phyloP scores from a whole-genome alignment of 2,329 filamentous ascomycete species.

The Ophiosphaerella herpotricha region DNA sequence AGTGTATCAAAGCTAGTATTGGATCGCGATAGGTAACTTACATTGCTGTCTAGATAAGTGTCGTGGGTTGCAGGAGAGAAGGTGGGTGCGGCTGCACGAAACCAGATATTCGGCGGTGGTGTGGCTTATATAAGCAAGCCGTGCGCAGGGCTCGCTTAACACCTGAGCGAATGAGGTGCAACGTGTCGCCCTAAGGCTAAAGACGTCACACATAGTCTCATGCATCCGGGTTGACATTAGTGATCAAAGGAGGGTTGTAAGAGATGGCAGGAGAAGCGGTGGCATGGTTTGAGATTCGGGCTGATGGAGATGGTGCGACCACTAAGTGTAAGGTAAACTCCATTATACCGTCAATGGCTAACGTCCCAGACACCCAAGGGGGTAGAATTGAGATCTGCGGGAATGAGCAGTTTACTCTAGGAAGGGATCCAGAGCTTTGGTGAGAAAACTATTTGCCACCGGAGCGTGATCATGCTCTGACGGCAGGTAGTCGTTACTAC shows the following conservation, averaged over 20 bases:
- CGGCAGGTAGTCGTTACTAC: constrained; percentile 27
- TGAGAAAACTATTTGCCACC: constrained; percentile 18
- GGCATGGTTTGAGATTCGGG: constrained; percentile 33
- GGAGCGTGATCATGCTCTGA: constrained; percentile 20
- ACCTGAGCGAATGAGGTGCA: background rate
- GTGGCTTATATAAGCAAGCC: constrained; percentile 2
- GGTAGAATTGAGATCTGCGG: constrained; percentile 36
- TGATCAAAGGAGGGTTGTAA: background rate
- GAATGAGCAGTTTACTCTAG: constrained; percentile 44
- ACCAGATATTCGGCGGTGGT: constrained; percentile 12
- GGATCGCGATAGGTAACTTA: constrained; percentile 33
- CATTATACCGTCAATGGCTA: constrained; percentile 12
- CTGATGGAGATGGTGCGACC: constrained; percentile 13
- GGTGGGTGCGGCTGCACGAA: constrained; percentile 22
- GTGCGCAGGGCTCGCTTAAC: constrained; percentile 34
- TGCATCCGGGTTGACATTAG: background rate
- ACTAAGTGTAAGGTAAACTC: constrained; percentile 17
- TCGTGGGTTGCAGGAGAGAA: constrained; percentile 45
- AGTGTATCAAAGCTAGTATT: constrained; percentile 9
- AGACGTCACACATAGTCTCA: constrained; percentile 13
- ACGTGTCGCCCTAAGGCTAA: background rate
- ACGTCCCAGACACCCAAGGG: constrained; percentile 29
- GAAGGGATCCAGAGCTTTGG: constrained; percentile 40
- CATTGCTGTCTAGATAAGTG: constrained; percentile 51
- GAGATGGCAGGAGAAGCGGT: constrained; percentile 34